phyloP scores from a whole-genome alignment of 176 grass and related monocot species.

The Aechmea fasciata region DNA sequence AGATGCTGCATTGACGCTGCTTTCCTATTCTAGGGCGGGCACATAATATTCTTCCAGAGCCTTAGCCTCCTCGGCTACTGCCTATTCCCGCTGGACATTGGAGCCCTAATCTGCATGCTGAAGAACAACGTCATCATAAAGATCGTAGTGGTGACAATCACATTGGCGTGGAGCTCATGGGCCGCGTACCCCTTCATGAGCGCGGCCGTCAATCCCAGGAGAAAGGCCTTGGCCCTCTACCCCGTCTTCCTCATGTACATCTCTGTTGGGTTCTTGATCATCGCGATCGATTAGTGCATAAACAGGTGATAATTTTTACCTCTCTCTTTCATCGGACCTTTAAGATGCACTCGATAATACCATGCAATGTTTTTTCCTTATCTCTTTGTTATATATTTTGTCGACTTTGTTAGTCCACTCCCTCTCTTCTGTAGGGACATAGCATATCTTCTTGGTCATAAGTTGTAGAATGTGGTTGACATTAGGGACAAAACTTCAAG shows the following conservation, averaged over 20 bases:
- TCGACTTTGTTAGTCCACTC: constrained; percentile 23
- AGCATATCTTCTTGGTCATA: too few species aligned
- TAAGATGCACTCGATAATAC: constrained; percentile 24
- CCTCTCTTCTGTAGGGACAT: too few species aligned
- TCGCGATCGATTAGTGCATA: constrained; percentile 63
- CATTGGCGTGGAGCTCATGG: constrained; percentile 96
- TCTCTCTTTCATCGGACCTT: constrained; percentile 14
- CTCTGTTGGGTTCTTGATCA: constrained; percentile 92
- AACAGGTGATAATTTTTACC: neutral
- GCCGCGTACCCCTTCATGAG: constrained; percentile 99
- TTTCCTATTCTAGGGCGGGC: constrained; percentile 58
- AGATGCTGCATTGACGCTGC: constrained; percentile 11
- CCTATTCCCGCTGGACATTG: constrained; percentile 82
- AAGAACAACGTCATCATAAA: constrained; percentile 85
- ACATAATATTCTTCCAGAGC: constrained; percentile 99
- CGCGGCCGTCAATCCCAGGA: constrained; percentile 84
- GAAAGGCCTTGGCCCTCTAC: constrained; percentile 88
- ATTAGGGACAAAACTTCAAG: too few species aligned
- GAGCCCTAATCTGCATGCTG: constrained; percentile 82
- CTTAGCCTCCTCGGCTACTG: constrained; percentile 97
- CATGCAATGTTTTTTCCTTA: neutral
- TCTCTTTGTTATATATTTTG: constrained; percentile 3
- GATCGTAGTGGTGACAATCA: constrained; percentile 61
- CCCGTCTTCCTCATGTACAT: constrained; percentile 97
- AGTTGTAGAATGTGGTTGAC: too few species aligned